phyloP scores from a whole-genome alignment of 2,329 filamentous ascomycete species.

The Cephalotrichum gorgonifer region DNA sequence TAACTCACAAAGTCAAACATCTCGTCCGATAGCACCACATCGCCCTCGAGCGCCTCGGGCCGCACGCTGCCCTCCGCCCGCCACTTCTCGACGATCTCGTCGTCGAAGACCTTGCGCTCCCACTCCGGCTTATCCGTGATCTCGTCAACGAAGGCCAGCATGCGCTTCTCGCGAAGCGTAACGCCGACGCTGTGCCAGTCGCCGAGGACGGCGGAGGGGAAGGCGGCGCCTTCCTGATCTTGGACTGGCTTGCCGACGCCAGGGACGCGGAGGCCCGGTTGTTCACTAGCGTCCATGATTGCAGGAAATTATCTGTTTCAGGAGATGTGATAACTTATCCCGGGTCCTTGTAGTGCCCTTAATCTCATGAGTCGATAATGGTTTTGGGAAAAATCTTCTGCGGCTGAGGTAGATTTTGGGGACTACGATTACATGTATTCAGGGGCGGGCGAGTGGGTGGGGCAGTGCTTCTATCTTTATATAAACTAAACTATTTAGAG shows the following conservation, averaged over 20 bases:
- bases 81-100: slow-evolving; percentile 15
- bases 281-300: too few species aligned
- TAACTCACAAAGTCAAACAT: slow-evolving; percentile 25
- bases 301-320: too few species aligned
- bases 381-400: too few species aligned
- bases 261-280: not conserved
- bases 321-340: too few species aligned
- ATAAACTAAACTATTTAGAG: too few species aligned
- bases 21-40: slow-evolving; percentile 4
- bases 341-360: too few species aligned
- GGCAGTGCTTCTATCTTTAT: too few species aligned
- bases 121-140: slow-evolving; percentile 18
- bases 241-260: not conserved
- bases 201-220: not conserved
- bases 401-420: too few species aligned
- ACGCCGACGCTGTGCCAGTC: slow-evolving; percentile 1
- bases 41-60: not conserved
- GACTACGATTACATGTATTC: too few species aligned
- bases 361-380: too few species aligned
- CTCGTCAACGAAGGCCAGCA: slow-evolving; percentile 16
- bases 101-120: too few species aligned
- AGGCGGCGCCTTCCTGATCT: not conserved
- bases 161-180: slow-evolving; percentile 7
- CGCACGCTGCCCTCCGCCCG: slow-evolving; percentile 4
- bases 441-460: too few species aligned